phyloP scores from a whole-genome alignment of 805 yeast genomes.

The Teunomyces kruisii region DNA sequence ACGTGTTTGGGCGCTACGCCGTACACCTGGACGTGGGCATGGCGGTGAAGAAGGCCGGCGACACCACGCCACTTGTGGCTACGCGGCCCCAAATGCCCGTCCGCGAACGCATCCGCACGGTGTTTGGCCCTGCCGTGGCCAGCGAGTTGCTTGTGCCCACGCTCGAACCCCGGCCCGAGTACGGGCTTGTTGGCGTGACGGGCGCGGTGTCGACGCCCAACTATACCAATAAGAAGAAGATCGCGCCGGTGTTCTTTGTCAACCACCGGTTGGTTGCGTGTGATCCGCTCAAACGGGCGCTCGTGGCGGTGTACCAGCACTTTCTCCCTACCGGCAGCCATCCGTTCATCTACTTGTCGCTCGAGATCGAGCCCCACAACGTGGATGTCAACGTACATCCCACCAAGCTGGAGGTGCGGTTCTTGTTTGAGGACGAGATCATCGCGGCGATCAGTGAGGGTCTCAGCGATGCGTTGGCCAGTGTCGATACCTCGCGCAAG shows the following conservation, averaged over 20 bases:
- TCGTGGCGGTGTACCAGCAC: conserved; percentile 57
- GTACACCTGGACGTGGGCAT: conserved; percentile 75
- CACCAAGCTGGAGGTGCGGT: conserved; percentile 88
- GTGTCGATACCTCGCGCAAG: conserved; percentile 64
- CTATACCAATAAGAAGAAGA: conserved; percentile 62
- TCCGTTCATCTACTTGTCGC: conserved; percentile 74
- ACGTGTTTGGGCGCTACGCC: conserved; percentile 81
- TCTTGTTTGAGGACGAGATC: conserved; percentile 83
- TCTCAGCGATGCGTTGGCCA: conserved; percentile 51
- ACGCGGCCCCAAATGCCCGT: conserved; percentile 50
- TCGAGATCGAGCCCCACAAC: conserved; percentile 64
- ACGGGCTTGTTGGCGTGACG: conserved; percentile 50
- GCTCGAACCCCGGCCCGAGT: conserved; percentile 17
- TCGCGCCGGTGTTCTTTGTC: conserved; percentile 76
- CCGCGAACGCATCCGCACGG: conserved; percentile 68
- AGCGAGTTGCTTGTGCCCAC: conserved; percentile 56
- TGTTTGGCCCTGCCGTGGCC: conserved; percentile 72
- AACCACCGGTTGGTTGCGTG: conserved; percentile 81
- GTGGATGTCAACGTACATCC: conserved; percentile 96
- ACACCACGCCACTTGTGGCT: conserved; percentile 62
- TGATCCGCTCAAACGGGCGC: conserved; percentile 73
- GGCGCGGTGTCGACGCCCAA: conserved; percentile 76
- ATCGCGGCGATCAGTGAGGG: conserved; percentile 54
- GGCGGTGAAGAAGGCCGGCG: conserved; percentile 78
- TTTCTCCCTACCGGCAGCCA: conserved; percentile 74